These are phyloP conservation scores for Lunasporangiospora selenospora DNA, from an alignment of 192 early-diverging fungal genomes.

Conservation along the genomic window DNA sequence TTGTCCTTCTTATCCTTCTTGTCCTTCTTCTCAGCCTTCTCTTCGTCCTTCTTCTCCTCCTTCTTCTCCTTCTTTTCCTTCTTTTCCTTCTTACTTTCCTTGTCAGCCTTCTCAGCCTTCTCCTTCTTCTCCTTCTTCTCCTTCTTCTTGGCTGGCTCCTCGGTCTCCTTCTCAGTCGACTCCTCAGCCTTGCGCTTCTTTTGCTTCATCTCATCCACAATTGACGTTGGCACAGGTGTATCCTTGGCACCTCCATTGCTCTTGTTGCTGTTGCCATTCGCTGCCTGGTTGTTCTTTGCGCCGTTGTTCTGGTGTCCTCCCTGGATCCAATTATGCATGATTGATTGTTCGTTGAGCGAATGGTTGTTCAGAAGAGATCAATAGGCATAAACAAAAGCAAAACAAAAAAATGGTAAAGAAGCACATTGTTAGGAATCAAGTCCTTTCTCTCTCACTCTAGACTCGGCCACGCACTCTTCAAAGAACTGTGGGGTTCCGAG, in stretches of 20 bases:
- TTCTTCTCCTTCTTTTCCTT: constrained; percentile 26
- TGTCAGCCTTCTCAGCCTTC: constrained; percentile 4
- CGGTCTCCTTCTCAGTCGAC: background rate
- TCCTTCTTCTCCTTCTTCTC: constrained; percentile 36
- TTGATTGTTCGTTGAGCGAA: too few species aligned
- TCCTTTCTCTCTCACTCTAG: too few species aligned
- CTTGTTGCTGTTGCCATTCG: background rate
- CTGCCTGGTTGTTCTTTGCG: background rate
- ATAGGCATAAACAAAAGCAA: background rate
- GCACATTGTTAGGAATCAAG: constrained; percentile 11
- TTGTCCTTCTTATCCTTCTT: constrained; percentile 36
- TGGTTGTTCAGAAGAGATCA: background rate
- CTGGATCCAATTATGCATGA: background rate
- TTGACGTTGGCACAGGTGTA: constrained; percentile 31
- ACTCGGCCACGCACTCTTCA: too few species aligned
- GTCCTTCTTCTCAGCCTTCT: constrained; percentile 29
- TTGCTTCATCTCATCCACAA: constrained; percentile 51
- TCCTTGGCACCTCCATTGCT: background rate
- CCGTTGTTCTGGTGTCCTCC: constrained; percentile 48
- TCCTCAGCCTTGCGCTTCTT: constrained; percentile 49
- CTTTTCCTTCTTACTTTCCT: constrained; percentile 19
- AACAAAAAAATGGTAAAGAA: constrained; percentile 9
- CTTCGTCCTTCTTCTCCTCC: background rate
- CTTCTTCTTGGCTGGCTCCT: constrained; percentile 14
- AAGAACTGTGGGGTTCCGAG: too few species aligned